phyloP scores from a whole-genome alignment of 495 filamentous ascomycete species.

The Xanthoparmelia taractica region DNA sequence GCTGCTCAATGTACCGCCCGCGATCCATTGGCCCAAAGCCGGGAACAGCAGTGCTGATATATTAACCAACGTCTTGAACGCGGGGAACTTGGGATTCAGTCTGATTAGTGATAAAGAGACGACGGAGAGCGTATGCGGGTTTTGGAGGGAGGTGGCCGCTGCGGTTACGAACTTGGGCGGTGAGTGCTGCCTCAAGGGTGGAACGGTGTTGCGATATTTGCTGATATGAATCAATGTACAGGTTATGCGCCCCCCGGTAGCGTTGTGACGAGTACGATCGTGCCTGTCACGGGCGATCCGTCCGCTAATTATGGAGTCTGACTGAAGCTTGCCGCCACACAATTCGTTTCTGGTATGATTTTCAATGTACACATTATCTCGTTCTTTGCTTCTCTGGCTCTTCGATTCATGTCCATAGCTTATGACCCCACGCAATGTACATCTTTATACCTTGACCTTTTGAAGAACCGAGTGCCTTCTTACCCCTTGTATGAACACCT shows the following conservation, averaged over 20 bases:
- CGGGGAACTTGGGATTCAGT: conserved; percentile 33
- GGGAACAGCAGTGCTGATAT: conserved; percentile 22
- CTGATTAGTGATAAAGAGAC: conserved; percentile 32
- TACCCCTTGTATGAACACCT: neutral
- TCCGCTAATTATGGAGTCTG: conserved; percentile 11
- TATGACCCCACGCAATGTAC: neutral
- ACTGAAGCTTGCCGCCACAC: neutral
- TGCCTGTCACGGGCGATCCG: conserved; percentile 5
- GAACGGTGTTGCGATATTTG: neutral
- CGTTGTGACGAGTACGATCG: conserved; percentile 18
- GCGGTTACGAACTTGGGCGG: conserved; percentile 34
- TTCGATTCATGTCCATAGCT: neutral
- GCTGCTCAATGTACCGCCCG: conserved; percentile 31
- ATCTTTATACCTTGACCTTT: neutral
- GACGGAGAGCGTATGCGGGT: conserved; percentile 31
- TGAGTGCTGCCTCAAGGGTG: neutral
- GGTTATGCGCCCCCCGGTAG: conserved; percentile 32
- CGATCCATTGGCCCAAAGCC: conserved; percentile 33
- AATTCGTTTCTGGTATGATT: neutral
- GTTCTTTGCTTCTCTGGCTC: neutral
- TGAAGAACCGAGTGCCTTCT: neutral
- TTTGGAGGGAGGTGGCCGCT: conserved; percentile 33
- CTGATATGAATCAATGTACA: neutral
- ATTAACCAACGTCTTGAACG: conserved; percentile 30
- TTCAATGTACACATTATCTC: neutral